These are phyloP conservation scores for Tetrahymena malaccensis DNA, from an alignment of 73 alveolate species.

Conservation along the genomic window DNA sequence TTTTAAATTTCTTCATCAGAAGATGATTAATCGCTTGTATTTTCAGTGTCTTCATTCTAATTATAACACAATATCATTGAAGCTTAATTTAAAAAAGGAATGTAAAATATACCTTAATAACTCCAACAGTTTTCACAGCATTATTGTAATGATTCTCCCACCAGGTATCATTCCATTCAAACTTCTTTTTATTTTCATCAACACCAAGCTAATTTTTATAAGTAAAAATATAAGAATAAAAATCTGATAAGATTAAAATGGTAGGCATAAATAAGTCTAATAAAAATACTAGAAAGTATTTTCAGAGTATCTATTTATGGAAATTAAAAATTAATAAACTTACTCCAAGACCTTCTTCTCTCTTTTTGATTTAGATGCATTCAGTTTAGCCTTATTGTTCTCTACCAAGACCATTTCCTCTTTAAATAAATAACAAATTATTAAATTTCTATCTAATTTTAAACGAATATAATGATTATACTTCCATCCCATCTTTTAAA, in stretches of 20 bases:
- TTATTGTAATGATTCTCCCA: background rate
- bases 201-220: background rate
- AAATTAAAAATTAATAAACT: background rate
- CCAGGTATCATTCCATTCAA: background rate
- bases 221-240: background rate
- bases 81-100: background rate
- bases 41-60: background rate
- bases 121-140: background rate
- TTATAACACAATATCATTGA: background rate
- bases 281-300: background rate
- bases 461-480: background rate
- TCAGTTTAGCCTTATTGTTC: background rate
- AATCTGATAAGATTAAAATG: background rate
- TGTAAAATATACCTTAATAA: background rate
- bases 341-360: background rate
- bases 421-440: background rate
- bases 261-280: background rate
- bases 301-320: background rate
- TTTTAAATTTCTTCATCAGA: background rate
- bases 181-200: background rate
- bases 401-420: background rate
- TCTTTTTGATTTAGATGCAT: background rate
- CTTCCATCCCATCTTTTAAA: background rate
- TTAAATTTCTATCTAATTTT: background rate
- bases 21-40: background rate